phyloP scores from a whole-genome alignment of 1,284 basidiomycete species.

The Pterulicium gracile region DNA sequence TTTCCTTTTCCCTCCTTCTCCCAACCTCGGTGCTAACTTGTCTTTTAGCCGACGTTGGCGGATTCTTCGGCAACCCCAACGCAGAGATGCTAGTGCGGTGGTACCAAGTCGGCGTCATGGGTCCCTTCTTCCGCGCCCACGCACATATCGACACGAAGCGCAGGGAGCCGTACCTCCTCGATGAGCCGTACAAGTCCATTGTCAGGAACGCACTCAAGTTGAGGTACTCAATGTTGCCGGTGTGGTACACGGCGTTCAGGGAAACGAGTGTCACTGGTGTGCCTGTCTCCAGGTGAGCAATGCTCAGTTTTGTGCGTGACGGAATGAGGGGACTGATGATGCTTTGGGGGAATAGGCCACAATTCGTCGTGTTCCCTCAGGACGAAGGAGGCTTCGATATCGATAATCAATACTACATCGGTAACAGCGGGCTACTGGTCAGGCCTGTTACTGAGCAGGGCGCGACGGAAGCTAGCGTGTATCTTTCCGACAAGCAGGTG shows the following conservation, averaged over 20 bases:
- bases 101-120: constrained; percentile 94
- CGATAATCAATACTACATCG: constrained; percentile 94
- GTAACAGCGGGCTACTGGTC: constrained; percentile 80
- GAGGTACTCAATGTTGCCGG: constrained; percentile 81
- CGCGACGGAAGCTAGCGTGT: constrained; percentile 63
- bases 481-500: constrained; percentile 83
- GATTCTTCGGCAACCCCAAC: constrained; percentile 96
- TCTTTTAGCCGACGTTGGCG: constrained; percentile 82
- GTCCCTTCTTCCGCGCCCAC: constrained; percentile 97
- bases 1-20: constrained; percentile 4
- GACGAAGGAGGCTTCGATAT: constrained; percentile 79
- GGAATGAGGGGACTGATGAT: not conserved
- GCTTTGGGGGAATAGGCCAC: constrained; percentile 49
- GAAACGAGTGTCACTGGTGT: constrained; percentile 73
- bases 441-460: constrained; percentile 84
- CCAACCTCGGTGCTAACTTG: constrained; percentile 4
- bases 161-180: constrained; percentile 89
- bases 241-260: constrained; percentile 96
- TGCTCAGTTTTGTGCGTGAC: no score
- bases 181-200: constrained; percentile 80
- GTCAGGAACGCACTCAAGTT: constrained; percentile 75
- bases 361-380: constrained; percentile 88
- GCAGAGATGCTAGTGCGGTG: constrained; percentile 93
- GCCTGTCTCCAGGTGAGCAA: constrained; percentile 67
- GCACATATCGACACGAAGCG: constrained; percentile 98